These are phyloP conservation scores for Pseudocercospora cruenta DNA, from an alignment of 2,329 filamentous ascomycete species.

Conservation along the genomic window DNA sequence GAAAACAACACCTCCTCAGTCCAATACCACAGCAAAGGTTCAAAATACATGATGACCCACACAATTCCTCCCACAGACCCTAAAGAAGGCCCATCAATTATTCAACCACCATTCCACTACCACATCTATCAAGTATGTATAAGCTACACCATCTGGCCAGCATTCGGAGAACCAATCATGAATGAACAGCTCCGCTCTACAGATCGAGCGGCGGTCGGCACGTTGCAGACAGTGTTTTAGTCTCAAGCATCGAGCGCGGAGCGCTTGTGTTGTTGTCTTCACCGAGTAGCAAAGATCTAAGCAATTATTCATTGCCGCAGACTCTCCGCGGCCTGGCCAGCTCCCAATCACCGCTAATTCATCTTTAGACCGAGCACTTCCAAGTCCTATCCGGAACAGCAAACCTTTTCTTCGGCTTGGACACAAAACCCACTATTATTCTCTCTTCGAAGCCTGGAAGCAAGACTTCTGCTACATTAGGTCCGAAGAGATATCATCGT, in stretches of 20 bases:
- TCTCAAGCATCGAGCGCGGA: too few species aligned
- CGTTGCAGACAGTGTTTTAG: too few species aligned
- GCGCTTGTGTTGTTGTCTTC: too few species aligned
- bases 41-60: slow-evolving; percentile 30
- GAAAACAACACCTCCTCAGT: slow-evolving; percentile 29
- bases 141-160: not conserved
- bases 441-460: slow-evolving; percentile 16
- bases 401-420: slow-evolving; percentile 27
- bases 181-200: too few species aligned
- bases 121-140: slow-evolving; percentile 28
- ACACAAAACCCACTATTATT: slow-evolving; percentile 16
- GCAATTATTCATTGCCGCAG: too few species aligned
- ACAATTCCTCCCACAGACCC: slow-evolving; percentile 26
- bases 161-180: not conserved
- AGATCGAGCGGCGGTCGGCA: too few species aligned
- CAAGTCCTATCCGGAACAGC: slow-evolving; percentile 25
- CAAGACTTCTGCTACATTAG: slow-evolving; percentile 19
- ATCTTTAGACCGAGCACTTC: slow-evolving; percentile 23
- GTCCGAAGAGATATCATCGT: slow-evolving; percentile 27
- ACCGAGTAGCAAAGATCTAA: too few species aligned
- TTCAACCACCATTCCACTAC: slow-evolving; percentile 30
- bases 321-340: too few species aligned
- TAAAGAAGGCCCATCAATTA: slow-evolving; percentile 25
- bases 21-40: slow-evolving; percentile 26
- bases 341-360: not conserved